These are phyloP conservation scores for Mycena belliarum DNA, from an alignment of 768 basidiomycete genomes.

Conservation along the genomic window DNA sequence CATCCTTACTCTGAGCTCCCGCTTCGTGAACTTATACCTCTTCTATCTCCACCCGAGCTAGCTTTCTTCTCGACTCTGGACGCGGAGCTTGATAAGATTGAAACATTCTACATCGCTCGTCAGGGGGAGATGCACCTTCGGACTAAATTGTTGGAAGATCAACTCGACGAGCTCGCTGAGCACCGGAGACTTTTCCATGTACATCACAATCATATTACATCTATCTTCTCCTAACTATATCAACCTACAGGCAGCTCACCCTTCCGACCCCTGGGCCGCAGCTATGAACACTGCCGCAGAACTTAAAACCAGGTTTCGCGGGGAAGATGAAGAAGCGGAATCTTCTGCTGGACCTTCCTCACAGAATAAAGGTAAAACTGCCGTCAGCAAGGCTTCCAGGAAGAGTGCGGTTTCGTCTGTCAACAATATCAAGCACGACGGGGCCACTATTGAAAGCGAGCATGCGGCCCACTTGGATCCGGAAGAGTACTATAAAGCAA, in stretches of 20 bases:
- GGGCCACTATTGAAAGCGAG: not conserved
- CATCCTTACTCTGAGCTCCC: constrained; percentile 36
- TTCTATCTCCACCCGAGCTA: constrained; percentile 59
- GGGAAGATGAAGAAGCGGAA: not conserved
- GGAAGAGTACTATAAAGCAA: constrained; percentile 82
- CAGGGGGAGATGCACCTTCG: constrained; percentile 62
- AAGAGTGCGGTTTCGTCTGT: not conserved
- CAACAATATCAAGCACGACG: not conserved
- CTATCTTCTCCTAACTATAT: not conserved
- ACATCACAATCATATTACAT: not conserved
- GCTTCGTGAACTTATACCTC: constrained; percentile 49
- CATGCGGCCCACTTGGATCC: constrained; percentile 48
- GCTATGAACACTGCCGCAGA: constrained; percentile 6
- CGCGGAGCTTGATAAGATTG: constrained; percentile 80
- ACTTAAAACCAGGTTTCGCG: constrained; percentile 9
- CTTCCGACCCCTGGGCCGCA: constrained; percentile 4
- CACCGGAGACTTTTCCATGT: constrained; percentile 67
- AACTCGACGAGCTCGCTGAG: constrained; percentile 73
- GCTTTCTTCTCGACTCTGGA: constrained; percentile 82
- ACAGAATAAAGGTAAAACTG: constrained; percentile 12
- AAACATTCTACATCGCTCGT: constrained; percentile 74
- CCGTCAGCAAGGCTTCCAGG: not conserved
- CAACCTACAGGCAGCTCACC: constrained; percentile 7
- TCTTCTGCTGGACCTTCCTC: not conserved
- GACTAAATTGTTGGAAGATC: constrained; percentile 53